phyloP scores from a whole-genome alignment of 2,329 filamentous ascomycete species.

The Sporothrix schenckii region DNA sequence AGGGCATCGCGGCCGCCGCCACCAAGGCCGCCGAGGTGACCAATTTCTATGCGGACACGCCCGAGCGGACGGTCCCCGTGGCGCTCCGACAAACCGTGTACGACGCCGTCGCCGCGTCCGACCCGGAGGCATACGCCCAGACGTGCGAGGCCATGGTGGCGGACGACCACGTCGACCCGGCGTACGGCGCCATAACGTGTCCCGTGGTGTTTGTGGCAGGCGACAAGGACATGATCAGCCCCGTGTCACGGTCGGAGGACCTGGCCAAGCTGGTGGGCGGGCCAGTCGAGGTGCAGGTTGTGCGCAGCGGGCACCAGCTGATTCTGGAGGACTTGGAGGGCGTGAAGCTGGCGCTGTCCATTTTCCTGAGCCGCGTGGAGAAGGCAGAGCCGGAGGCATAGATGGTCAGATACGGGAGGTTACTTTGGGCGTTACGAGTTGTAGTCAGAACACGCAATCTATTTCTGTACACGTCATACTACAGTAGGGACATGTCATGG shows the following conservation, averaged over 20 bases:
- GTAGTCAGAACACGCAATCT: too few relatives aligned
- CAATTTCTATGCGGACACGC: slow-evolving; percentile 40
- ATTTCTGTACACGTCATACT: too few relatives aligned
- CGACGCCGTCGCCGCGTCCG: slow-evolving; percentile 41
- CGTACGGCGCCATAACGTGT: slow-evolving; percentile 41
- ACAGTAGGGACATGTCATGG: slow-evolving; percentile 35
- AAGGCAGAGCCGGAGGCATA: not conserved
- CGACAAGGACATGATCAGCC: slow-evolving; percentile 42
- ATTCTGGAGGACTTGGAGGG: slow-evolving; percentile 33
- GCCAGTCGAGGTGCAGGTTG: slow-evolving; percentile 39
- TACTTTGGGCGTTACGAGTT: too few relatives aligned
- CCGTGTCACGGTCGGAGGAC: slow-evolving; percentile 39
- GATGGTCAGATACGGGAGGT: too few relatives aligned
- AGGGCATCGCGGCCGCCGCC: slow-evolving; percentile 40
- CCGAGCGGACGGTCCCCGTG: slow-evolving; percentile 32
- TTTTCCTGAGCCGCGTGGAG: slow-evolving; percentile 4
- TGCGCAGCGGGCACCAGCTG: slow-evolving; percentile 34
- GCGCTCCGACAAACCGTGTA: slow-evolving; percentile 37
- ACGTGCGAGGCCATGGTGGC: slow-evolving; percentile 42
- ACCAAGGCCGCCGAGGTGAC: slow-evolving; percentile 39
- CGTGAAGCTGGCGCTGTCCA: slow-evolving; percentile 21
- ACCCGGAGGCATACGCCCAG: slow-evolving; percentile 42
- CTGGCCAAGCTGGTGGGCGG: slow-evolving; percentile 40
- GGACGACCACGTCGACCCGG: slow-evolving; percentile 41
- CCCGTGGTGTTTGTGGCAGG: slow-evolving; percentile 42